phyloP scores from a whole-genome alignment of 257 asterid genomes.

The Craterostigma plantagineum region DNA sequence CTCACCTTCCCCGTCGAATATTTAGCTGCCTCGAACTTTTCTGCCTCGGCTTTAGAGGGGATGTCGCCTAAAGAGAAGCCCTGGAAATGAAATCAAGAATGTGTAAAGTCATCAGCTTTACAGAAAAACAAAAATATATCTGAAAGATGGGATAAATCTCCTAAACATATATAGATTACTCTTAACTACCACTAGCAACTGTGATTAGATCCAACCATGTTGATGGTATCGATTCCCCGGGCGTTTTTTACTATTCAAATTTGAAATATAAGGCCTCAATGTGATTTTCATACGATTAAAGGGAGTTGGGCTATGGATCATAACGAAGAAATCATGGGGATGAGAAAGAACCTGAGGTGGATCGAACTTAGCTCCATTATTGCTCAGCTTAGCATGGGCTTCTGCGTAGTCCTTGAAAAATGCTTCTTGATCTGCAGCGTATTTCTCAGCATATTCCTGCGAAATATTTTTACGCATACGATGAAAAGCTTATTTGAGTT shows the following conservation, averaged over 20 bases:
- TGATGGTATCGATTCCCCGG: too few relatives aligned
- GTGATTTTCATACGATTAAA: too few relatives aligned
- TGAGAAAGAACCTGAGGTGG: constrained; percentile 65
- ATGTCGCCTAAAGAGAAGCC: constrained; percentile 10
- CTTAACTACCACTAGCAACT: too few relatives aligned
- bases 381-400: constrained; percentile 97
- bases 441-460: constrained; percentile 83
- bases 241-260: too few relatives aligned
- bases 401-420: constrained; percentile 83
- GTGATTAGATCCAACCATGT: too few relatives aligned
- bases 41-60: constrained; percentile 32
- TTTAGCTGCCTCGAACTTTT: constrained; percentile 71
- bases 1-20: constrained; percentile 79
- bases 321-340: constrained; percentile 1
- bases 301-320: too few relatives aligned
- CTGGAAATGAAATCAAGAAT: constrained; percentile 3
- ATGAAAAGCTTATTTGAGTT: constrained; percentile 1
- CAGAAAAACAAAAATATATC: too few relatives aligned
- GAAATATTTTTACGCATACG: constrained; percentile 1
- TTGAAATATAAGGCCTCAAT: too few relatives aligned
- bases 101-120: not conserved
- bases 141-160: not conserved
- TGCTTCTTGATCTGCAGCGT: constrained; percentile 77
- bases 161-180: too few relatives aligned
- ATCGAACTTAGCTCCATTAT: constrained; percentile 86